phyloP scores from a whole-genome alignment of 495 filamentous ascomycete genomes.

The Opeltia flavorubescens region DNA sequence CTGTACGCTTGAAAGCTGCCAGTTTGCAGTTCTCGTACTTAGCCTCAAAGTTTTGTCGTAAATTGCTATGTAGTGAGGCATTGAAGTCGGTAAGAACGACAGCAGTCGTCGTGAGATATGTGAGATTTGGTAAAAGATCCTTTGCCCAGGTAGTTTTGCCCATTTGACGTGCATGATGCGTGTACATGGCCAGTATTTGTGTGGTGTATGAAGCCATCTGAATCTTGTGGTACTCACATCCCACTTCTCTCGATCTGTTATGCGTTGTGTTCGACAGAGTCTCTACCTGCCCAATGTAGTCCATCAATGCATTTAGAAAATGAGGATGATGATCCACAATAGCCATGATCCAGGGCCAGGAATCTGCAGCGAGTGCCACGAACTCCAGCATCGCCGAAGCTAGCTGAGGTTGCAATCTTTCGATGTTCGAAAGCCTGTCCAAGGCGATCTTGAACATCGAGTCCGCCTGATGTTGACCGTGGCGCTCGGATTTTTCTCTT shows the following conservation, averaged over 20 bases:
- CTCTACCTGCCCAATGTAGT: constrained; percentile 50
- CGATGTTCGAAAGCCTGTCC: constrained; percentile 54
- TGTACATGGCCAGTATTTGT: constrained; percentile 80
- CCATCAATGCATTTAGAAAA: constrained; percentile 56
- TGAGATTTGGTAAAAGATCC: constrained; percentile 54
- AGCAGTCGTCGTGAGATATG: constrained; percentile 61
- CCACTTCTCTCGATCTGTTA: constrained; percentile 23
- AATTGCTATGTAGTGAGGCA: constrained; percentile 65
- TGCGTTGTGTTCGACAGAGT: constrained; percentile 29
- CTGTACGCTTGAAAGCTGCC: constrained; percentile 61
- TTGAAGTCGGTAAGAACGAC: constrained; percentile 69
- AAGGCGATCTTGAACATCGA: constrained; percentile 66
- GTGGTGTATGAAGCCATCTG: constrained; percentile 69
- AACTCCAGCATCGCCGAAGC: constrained; percentile 70
- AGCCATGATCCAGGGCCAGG: constrained; percentile 82
- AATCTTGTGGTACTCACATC: constrained; percentile 42
- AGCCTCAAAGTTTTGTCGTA: constrained; percentile 69
- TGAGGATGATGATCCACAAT: constrained; percentile 55
- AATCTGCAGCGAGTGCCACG: constrained; percentile 70
- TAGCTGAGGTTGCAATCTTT: constrained; percentile 43
- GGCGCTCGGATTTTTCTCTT: constrained; percentile 33
- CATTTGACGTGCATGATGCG: constrained; percentile 66
- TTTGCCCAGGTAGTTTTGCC: constrained; percentile 51
- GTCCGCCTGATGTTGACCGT: constrained; percentile 33
- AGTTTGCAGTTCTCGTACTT: constrained; percentile 58